A percentile compares a stretch with the other conserved stretches of the same genome.
Conservation (phyloP, 768 basidiomycete species). For the Tephrocybe sp. region DNA sequence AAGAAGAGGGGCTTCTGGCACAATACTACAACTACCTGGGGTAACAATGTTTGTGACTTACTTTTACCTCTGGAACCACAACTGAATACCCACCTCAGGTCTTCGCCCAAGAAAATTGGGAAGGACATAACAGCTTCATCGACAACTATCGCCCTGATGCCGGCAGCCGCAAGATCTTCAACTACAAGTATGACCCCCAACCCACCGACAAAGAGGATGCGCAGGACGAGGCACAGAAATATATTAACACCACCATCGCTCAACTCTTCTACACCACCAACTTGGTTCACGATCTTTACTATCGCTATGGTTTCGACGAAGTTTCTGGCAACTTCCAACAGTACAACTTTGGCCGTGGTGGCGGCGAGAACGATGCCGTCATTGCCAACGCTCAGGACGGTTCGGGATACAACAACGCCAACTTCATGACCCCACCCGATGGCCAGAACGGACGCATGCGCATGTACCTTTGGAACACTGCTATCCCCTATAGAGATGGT, state of each 20-base stretch:
- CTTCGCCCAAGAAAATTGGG: constrained; percentile 94
- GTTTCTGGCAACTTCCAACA: constrained; percentile 95
- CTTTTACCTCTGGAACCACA: background rate
- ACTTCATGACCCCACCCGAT: constrained; percentile 85
- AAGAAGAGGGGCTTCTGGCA: constrained; percentile 39
- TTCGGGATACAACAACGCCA: constrained; percentile 87
- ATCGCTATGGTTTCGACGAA: constrained; percentile 92
- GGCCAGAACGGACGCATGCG: constrained; percentile 89
- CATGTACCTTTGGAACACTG: constrained; percentile 96
- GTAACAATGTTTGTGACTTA: constrained; percentile 62
- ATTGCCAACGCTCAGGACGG: constrained; percentile 97
- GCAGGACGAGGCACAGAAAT: constrained; percentile 69
- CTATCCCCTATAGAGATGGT: constrained; percentile 87
- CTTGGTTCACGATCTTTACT: constrained; percentile 79
- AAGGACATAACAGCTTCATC: constrained; percentile 62
- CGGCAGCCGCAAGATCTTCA: constrained; percentile 53
- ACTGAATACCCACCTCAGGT: constrained; percentile 40
- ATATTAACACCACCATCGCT: constrained; percentile 83
- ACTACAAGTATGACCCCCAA: constrained; percentile 75
- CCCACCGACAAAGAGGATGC: constrained; percentile 53
- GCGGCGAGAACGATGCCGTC: constrained; percentile 83
- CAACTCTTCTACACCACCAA: constrained; percentile 90
- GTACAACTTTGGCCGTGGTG: constrained; percentile 92
- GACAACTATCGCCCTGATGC: constrained; percentile 79
- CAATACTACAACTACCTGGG: constrained; percentile 81